These are phyloP conservation scores for Graphilbum fragrans DNA, from an alignment of 2,329 filamentous ascomycete species.

Conservation along the genomic window DNA sequence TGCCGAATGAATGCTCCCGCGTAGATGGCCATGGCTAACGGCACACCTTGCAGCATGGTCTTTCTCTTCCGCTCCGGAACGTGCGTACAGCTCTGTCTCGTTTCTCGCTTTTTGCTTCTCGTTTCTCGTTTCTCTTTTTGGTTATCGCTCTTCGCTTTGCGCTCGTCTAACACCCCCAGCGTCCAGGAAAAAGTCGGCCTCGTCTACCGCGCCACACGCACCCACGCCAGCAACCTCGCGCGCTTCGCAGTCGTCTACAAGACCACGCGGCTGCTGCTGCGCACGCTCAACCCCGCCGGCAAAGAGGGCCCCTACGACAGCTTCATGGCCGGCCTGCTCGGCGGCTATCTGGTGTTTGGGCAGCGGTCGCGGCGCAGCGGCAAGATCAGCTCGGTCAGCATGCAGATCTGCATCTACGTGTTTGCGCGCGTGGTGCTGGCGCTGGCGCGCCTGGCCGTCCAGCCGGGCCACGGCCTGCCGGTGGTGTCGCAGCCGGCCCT, in stretches of 20 bases:
- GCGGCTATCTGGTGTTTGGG: slow-evolving; percentile 90
- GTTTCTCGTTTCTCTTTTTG: slow-evolving; percentile 3
- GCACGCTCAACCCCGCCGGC: background rate
- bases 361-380: slow-evolving; percentile 47
- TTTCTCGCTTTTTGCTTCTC: slow-evolving; percentile 1
- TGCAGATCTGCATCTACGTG: slow-evolving; percentile 97
- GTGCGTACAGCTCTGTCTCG: slow-evolving; percentile 31
- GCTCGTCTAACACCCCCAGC: slow-evolving; percentile 16
- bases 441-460: slow-evolving; percentile 70
- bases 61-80: slow-evolving; percentile 89
- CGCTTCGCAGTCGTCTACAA: slow-evolving; percentile 92
- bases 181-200: slow-evolving; percentile 66
- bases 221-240: slow-evolving; percentile 84
- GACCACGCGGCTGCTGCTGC: slow-evolving; percentile 58
- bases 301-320: slow-evolving; percentile 56
- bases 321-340: slow-evolving; percentile 76
- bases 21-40: background rate
- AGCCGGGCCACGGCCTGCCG: slow-evolving; percentile 42
- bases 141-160: slow-evolving; percentile 1
- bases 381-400: slow-evolving; percentile 68
- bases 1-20: background rate
- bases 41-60: slow-evolving; percentile 57
- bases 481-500: slow-evolving; percentile 34
- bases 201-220: slow-evolving; percentile 74
- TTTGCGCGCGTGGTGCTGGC: slow-evolving; percentile 84